These are phyloP conservation scores for Kodamaea fungicola DNA, from an alignment of 1,139 yeast species.

Conservation along the genomic window DNA sequence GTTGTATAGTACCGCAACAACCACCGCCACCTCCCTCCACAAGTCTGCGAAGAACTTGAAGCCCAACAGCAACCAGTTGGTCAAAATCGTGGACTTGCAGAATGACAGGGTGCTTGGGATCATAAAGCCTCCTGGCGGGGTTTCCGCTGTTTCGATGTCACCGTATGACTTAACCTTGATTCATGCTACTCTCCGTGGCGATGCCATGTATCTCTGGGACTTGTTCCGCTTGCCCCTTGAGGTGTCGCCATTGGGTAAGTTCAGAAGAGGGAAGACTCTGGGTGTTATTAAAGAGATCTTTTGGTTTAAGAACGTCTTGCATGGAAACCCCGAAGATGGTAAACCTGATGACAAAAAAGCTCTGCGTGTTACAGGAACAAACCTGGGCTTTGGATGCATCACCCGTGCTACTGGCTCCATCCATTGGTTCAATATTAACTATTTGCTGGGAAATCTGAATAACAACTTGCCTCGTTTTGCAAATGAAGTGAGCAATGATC, in stretches of 20 bases:
- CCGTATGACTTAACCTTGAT: conserved; percentile 61
- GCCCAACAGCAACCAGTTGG: conserved; percentile 31
- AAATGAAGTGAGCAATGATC: conserved; percentile 9
- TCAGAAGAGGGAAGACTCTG: conserved; percentile 61
- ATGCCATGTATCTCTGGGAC: conserved; percentile 64
- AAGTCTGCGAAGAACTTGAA: conserved; percentile 23
- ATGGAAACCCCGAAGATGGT: conserved; percentile 2
- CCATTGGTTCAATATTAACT: conserved; percentile 56
- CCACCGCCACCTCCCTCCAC: conserved; percentile 28
- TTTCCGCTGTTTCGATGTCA: conserved; percentile 57
- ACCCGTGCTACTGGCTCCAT: conserved; percentile 58
- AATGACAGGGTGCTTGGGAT: conserved; percentile 45
- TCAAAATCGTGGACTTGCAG: conserved; percentile 45
- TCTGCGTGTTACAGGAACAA: conserved; percentile 18
- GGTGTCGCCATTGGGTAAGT: conserved; percentile 56
- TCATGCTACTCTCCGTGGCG: conserved; percentile 60
- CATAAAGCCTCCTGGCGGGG: conserved; percentile 59
- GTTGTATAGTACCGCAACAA: conserved; percentile 36
- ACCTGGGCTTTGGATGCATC: conserved; percentile 52
- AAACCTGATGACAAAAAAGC: not conserved
- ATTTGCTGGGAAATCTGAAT: conserved; percentile 31
- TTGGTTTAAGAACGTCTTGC: conserved; percentile 45
- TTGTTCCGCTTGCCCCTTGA: conserved; percentile 49
- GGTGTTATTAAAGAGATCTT: conserved; percentile 49
- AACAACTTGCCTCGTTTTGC: conserved; percentile 21